Percentiles rank a stretch among this genome's conserved stretches.
phyloP scores from a whole-genome alignment of 805 yeast species.

The Barnettozyma californica region DNA sequence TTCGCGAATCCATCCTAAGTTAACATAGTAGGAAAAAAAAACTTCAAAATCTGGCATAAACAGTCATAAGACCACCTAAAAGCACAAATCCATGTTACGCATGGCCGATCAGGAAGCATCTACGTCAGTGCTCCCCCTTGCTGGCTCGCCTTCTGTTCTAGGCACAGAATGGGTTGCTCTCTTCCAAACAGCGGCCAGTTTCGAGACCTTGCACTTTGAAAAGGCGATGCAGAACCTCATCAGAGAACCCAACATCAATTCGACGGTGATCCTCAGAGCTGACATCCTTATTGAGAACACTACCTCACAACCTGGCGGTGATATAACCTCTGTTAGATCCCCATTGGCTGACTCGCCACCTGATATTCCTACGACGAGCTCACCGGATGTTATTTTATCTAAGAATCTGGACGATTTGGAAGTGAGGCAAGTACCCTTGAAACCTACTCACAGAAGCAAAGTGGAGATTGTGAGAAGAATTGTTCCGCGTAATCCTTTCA shows the following conservation, averaged over 20 bases:
- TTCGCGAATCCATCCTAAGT: neutral
- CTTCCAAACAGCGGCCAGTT: conserved; percentile 43
- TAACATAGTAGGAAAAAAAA: neutral
- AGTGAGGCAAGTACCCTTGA: conserved; percentile 29
- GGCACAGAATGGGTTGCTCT: conserved; percentile 64
- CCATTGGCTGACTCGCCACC: conserved; percentile 26
- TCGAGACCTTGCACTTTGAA: conserved; percentile 53
- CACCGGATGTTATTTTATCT: conserved; percentile 23
- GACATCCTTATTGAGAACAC: conserved; percentile 59
- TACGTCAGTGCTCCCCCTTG: neutral
- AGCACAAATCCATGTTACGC: neutral
- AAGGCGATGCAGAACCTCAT: conserved; percentile 76
- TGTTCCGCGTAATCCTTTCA: conserved; percentile 87
- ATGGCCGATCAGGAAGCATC: neutral
- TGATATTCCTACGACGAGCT: conserved; percentile 25
- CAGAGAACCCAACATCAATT: conserved; percentile 82
- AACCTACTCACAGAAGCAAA: conserved; percentile 29
- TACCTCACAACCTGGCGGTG: conserved; percentile 28
- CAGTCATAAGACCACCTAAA: neutral
- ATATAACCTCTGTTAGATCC: conserved; percentile 19
- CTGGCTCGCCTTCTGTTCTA: conserved; percentile 33
- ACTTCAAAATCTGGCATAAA: neutral
- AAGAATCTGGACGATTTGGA: conserved; percentile 38
- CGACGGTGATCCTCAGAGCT: conserved; percentile 85
- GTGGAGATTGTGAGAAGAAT: conserved; percentile 70